These are phyloP conservation scores for Gossypium davidsonii DNA, from an alignment of 441 rosid genomes.

Conservation along the genomic window DNA sequence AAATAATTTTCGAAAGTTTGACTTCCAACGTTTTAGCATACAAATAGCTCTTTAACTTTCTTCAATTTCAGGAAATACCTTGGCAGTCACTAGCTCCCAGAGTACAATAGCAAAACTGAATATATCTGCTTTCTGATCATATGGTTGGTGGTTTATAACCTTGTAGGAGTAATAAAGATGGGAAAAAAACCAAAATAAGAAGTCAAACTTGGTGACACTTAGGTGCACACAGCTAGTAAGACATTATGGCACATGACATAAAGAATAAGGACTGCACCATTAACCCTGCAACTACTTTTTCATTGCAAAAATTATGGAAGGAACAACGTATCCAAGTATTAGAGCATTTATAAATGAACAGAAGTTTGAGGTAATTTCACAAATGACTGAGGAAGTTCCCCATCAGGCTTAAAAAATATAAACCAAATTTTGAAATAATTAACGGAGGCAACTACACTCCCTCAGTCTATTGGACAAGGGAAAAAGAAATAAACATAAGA, in stretches of 20 bases:
- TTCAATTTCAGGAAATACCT: conserved; percentile 32
- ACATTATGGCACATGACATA: background rate
- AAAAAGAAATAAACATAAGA: background rate
- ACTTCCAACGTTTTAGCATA: background rate
- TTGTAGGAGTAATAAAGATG: conserved; percentile 17
- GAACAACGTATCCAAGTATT: conserved; percentile 4
- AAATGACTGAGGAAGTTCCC: background rate
- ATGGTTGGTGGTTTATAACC: conserved; percentile 64
- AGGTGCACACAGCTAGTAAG: background rate
- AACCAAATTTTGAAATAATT: background rate
- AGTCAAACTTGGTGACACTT: background rate
- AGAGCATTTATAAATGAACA: conserved; percentile 1
- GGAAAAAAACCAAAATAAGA: background rate
- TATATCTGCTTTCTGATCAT: conserved; percentile 61
- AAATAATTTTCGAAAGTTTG: background rate
- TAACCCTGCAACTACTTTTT: background rate
- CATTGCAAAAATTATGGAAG: background rate
- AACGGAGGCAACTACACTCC: background rate
- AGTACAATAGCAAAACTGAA: conserved; percentile 68
- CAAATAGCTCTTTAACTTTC: background rate
- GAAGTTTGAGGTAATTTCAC: background rate
- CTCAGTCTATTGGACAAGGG: background rate
- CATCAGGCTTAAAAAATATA: background rate
- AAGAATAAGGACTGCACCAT: background rate
- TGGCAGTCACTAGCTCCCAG: conserved; percentile 65